Evolutionary conservation across 148 eudicot species (phyloP), one percentile per base, ranked within the genome.

Genomic region (Rheum nobile): DNA sequence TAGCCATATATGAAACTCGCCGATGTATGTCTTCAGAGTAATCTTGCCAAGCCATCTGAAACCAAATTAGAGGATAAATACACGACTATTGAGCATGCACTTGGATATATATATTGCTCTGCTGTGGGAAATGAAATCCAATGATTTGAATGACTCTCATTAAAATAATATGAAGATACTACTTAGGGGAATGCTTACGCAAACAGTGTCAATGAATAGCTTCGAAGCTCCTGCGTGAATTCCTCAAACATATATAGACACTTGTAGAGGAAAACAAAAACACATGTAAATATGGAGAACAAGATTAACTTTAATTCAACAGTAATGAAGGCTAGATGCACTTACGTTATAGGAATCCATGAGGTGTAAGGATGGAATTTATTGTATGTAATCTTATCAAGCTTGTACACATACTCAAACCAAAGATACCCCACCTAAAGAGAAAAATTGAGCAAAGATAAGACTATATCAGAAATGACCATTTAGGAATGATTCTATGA

Each of bases 341-440:
- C 91, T 71, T 84, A 95, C 98, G 92, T 91, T 74, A 95, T 91
- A 46, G 98, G 98, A 38, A 95, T 95, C 98, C 98, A 95, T 47
- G 98, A 95, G 76, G 98, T 95, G 73, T 91, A 95, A 78, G 99
- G 99, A 82, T 95, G 99, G 72, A 80, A 86, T 76, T 90, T 86
- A 70, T 95, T 92, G 84, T 95, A 92, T 26, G 94, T 86, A 55
- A 84, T 79, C 80, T 95, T 90, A 72, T 91, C 94, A 69, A 95
- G 85, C 87, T 90, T 95, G 91, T 95, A 95, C 59, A 95, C 74
- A 73, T 82, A 80, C 82, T 95, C 97, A 43, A 83, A 77, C 99
- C 99, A 95, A n/a, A 95, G 67, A 83, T 92, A 95, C 77, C 99
- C 97, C 44, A 89, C 80, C 97, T 95, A 77, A 6, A 65, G 41